A percentile compares a stretch with the other conserved stretches of the same genome.
Evolutionary conservation across 495 filamentous ascomycete species (phyloP).

Genomic region (Trichocladium antarcticum): DNA sequence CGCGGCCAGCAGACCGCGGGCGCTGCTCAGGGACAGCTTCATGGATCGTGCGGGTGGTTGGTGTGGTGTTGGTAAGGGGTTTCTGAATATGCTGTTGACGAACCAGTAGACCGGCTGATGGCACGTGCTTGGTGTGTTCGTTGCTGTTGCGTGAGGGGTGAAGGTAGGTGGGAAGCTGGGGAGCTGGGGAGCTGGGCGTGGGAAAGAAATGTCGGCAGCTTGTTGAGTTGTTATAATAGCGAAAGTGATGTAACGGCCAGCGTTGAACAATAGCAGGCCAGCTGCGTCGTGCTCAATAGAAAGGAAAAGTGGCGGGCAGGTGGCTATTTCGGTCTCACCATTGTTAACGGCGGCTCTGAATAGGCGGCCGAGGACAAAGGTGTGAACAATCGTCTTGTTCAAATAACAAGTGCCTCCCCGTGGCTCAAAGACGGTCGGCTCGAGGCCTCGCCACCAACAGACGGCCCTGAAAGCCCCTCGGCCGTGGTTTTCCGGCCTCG

Average conservation of each 20-base stretch:
- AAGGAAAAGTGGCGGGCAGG: neutral
- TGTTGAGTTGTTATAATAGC: neutral
- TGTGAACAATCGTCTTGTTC: neutral
- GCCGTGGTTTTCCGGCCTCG: neutral
- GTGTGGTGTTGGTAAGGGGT: neutral
- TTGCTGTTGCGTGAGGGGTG: too few species aligned
- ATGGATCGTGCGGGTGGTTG: neutral
- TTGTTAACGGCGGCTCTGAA: neutral
- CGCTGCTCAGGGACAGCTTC: neutral
- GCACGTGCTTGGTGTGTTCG: too few species aligned
- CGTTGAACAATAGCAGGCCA: slow-evolving; percentile 14
- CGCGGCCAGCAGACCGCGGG: slow-evolving; percentile 14
- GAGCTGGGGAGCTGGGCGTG: too few species aligned
- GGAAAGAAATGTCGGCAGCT: neutral
- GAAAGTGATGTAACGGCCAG: slow-evolving; percentile 9
- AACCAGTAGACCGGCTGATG: too few species aligned
- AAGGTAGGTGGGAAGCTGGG: too few species aligned
- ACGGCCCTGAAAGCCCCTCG: neutral
- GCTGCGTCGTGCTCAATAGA: slow-evolving; percentile 4
- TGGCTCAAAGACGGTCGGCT: neutral
- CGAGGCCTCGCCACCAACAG: neutral
- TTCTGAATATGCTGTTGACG: neutral
- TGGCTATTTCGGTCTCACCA: neutral
- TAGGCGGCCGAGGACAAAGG: neutral
- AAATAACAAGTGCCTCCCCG: neutral